phyloP scores from a whole-genome alignment of 78 protist genomes.

The Tieghemostelium lacteum region DNA sequence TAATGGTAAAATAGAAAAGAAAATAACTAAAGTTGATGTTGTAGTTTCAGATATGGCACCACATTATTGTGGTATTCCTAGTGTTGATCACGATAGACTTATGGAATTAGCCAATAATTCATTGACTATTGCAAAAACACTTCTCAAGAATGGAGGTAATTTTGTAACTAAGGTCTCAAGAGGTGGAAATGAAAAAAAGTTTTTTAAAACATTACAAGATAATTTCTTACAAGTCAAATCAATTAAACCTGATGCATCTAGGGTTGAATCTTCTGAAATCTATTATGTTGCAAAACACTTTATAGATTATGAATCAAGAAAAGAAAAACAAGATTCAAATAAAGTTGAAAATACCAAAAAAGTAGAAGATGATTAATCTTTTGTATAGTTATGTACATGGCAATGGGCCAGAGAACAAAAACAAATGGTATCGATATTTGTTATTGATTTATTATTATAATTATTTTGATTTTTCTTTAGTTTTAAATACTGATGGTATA shows the following conservation, averaged over 20 bases:
- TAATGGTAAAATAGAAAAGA: neutral
- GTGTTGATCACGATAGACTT: conserved; percentile 45
- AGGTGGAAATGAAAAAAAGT: conserved; percentile 43
- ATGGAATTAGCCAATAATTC: conserved; percentile 14
- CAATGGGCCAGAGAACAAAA: too few relatives aligned
- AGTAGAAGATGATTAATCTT: too few relatives aligned
- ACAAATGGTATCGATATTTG: too few relatives aligned
- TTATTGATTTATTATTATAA: too few relatives aligned
- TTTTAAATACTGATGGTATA: too few relatives aligned
- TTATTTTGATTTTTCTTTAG: too few relatives aligned
- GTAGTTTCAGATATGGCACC: conserved; percentile 75
- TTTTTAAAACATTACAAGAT: conserved; percentile 12
- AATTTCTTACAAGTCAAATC: conserved; percentile 39
- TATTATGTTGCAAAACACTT: conserved; percentile 43
- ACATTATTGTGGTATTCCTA: conserved; percentile 10
- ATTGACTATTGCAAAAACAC: neutral
- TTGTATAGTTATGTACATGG: too few relatives aligned
- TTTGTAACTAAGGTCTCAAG: conserved; percentile 55
- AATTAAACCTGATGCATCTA: conserved; percentile 66
- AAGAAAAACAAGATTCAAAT: neutral
- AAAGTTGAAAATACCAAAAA: neutral
- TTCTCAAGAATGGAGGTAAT: conserved; percentile 36
- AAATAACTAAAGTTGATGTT: conserved; percentile 10
- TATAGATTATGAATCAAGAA: neutral
- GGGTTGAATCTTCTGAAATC: conserved; percentile 65